Conservation (phyloP, 306 rosid species). For the Fragaria iinumae region DNA sequence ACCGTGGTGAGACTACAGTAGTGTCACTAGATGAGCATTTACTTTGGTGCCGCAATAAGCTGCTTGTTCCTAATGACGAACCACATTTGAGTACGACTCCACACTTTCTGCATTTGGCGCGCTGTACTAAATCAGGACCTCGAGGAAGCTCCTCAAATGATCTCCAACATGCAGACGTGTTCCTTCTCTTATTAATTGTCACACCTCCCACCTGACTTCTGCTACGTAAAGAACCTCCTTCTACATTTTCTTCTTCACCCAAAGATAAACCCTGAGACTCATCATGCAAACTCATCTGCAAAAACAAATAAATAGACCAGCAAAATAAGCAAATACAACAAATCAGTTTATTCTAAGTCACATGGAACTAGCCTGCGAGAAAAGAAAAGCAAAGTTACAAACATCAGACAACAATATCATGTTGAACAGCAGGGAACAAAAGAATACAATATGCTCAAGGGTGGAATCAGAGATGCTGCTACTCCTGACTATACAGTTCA, state of each 20-base stretch:
- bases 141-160: background rate
- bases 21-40: background rate
- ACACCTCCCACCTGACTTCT: background rate
- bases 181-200: background rate
- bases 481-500: too few species aligned
- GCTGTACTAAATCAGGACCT: too few species aligned
- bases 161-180: background rate
- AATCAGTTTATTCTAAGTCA: too few species aligned
- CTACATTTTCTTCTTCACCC: background rate
- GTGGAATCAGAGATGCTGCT: too few species aligned
- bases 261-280: background rate
- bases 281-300: background rate
- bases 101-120: background rate
- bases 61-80: background rate
- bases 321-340: too few species aligned
- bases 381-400: too few species aligned
- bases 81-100: background rate
- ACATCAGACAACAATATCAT: too few species aligned
- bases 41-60: background rate
- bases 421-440: too few species aligned
- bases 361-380: too few species aligned
- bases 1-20: background rate
- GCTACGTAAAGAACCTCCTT: background rate
- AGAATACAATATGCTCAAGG: too few species aligned
- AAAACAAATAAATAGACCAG: too few species aligned